Evolutionary conservation across 106 monocot species (phyloP).

Genomic region (Acanthochlamys bracteata): DNA sequence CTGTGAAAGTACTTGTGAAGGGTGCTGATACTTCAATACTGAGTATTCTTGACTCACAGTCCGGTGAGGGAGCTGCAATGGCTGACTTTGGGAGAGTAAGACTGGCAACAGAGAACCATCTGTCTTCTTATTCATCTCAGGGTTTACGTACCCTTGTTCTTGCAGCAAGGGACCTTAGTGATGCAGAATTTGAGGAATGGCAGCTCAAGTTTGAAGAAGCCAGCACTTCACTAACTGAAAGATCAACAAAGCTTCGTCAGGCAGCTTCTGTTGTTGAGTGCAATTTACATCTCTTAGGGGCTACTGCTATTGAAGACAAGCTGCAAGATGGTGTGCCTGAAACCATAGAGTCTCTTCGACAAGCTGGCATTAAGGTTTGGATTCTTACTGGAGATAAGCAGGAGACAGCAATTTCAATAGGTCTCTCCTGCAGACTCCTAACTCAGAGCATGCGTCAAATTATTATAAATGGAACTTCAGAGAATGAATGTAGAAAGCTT

Average conservation of each 20-base stretch:
- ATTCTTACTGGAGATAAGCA: constrained; percentile 98
- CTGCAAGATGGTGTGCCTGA: constrained; percentile 98
- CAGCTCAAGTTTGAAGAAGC: constrained; percentile 81
- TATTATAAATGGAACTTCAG: constrained; percentile 86
- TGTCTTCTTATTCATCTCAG: constrained; percentile 55
- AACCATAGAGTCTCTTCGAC: constrained; percentile 87
- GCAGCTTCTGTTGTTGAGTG: constrained; percentile 74
- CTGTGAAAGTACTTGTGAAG: constrained; percentile 87
- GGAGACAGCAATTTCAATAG: constrained; percentile 97
- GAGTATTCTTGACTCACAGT: constrained; percentile 28
- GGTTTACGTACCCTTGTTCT: constrained; percentile 88
- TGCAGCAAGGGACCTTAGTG: constrained; percentile 62
- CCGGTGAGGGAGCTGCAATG: constrained; percentile 10
- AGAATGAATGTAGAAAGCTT: constrained; percentile 73
- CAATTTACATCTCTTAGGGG: constrained; percentile 75
- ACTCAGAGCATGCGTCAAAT: constrained; percentile 66
- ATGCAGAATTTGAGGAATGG: constrained; percentile 77
- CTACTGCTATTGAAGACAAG: constrained; percentile 95
- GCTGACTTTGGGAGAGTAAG: constrained; percentile 27
- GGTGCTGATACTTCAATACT: constrained; percentile 96
- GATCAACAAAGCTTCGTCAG: constrained; percentile 75
- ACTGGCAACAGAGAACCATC: constrained; percentile 55
- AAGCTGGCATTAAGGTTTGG: constrained; percentile 99
- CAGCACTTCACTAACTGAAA: constrained; percentile 81
- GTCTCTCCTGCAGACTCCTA: constrained; percentile 80